phyloP scores from a whole-genome alignment of 2,329 filamentous ascomycete genomes.

The Paecilomyces fulvus region DNA sequence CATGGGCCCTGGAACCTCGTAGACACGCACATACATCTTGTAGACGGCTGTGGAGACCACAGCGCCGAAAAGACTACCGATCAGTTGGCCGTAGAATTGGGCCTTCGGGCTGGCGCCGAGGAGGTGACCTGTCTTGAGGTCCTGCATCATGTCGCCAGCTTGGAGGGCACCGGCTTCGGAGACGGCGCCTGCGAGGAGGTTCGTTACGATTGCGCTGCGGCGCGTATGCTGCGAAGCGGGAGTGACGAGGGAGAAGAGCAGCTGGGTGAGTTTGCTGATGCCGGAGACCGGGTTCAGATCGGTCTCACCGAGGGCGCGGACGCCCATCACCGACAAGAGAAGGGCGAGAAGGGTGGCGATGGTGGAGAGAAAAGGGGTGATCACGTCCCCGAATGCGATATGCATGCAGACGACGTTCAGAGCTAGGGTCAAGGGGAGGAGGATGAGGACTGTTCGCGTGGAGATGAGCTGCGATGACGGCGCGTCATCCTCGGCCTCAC shows the following conservation, averaged over 20 bases:
- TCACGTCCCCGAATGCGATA: constrained; percentile 71
- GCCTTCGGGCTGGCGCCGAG: constrained; percentile 86
- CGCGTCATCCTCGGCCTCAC: constrained; percentile 61
- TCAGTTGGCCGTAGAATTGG: constrained; percentile 93
- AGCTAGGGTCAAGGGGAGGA: constrained; percentile 65
- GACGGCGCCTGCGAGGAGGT: constrained; percentile 86
- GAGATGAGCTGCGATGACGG: constrained; percentile 75
- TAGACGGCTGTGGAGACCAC: constrained; percentile 82
- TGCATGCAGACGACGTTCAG: constrained; percentile 78
- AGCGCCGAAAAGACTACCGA: constrained; percentile 79
- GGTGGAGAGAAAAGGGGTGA: constrained; percentile 67
- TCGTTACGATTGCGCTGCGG: constrained; percentile 78
- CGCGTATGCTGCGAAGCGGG: constrained; percentile 70
- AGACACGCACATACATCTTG: constrained; percentile 80
- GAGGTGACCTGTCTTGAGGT: constrained; percentile 91
- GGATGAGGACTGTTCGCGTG: constrained; percentile 59
- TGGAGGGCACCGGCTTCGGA: constrained; percentile 80
- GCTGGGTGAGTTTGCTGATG: constrained; percentile 91
- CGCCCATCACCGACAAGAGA: constrained; percentile 55
- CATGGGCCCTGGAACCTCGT: constrained; percentile 75
- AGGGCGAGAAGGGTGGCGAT: constrained; percentile 79
- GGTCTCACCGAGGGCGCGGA: constrained; percentile 64
- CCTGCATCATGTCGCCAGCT: constrained; percentile 93
- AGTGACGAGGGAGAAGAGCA: constrained; percentile 87
- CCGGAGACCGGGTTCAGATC: constrained; percentile 94